phyloP scores from a whole-genome alignment of 768 basidiomycete genomes.

The Baorangia bicolor region DNA sequence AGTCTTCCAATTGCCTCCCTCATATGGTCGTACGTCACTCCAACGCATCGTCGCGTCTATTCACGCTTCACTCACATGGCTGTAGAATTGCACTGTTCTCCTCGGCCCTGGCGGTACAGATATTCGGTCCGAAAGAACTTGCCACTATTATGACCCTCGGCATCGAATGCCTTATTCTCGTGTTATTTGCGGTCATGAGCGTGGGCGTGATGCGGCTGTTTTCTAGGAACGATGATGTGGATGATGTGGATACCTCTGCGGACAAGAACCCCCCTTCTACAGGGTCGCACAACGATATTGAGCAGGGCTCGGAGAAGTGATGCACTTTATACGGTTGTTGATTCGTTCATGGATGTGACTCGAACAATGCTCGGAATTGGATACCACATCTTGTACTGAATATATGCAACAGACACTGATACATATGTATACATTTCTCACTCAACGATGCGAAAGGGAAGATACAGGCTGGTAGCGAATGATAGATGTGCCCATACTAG shows the following conservation, averaged over 20 bases:
- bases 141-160: background rate
- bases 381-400: background rate
- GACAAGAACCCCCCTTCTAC: background rate
- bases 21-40: constrained; percentile 11
- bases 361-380: background rate
- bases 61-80: background rate
- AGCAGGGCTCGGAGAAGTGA: background rate
- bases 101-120: constrained; percentile 1
- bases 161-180: constrained; percentile 5
- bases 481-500: background rate
- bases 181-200: background rate
- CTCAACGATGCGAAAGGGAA: background rate
- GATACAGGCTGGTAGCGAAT: background rate
- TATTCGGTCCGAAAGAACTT: constrained; percentile 4
- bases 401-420: background rate
- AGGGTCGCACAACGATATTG: background rate
- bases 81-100: constrained; percentile 9
- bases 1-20: constrained; percentile 11
- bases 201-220: background rate
- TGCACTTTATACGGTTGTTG: background rate
- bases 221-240: background rate
- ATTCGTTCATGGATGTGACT: background rate
- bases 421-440: background rate
- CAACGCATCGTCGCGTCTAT: background rate
- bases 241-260: background rate